Evolutionary conservation across 306 rosid species (phyloP).

Genomic region (Trifolium repens): DNA sequence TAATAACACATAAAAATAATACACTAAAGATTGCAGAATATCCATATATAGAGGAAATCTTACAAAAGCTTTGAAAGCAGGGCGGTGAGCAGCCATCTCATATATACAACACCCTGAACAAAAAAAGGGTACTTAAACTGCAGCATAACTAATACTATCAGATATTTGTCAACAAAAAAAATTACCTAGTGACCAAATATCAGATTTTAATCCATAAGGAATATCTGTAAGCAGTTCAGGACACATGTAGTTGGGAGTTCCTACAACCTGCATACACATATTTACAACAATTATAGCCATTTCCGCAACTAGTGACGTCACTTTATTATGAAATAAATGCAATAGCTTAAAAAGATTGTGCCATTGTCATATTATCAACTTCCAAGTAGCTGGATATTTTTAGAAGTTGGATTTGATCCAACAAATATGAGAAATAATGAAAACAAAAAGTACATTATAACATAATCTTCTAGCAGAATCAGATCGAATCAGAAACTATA

Average conservation of each 20-base stretch:
- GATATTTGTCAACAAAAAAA: conserved; percentile 15
- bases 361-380: conserved; percentile 34
- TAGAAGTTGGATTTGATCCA: conserved; percentile 19
- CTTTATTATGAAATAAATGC: conserved; percentile 14
- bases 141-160: conserved; percentile 30
- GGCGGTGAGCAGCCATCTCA: conserved; percentile 97
- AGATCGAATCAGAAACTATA: background rate
- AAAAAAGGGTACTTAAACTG: conserved; percentile 44
- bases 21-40: background rate
- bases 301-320: conserved; percentile 5
- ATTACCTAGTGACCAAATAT: conserved; percentile 94
- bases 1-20: conserved; percentile 5
- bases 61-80: conserved; percentile 97
- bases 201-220: conserved; percentile 98
- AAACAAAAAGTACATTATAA: background rate
- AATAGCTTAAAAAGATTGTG: background rate
- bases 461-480: conserved; percentile 2
- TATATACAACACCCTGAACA: conserved; percentile 91
- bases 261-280: conserved; percentile 71
- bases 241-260: conserved; percentile 99
- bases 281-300: conserved; percentile 13
- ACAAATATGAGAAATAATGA: conserved; percentile 14
- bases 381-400: conserved; percentile 12
- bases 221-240: conserved; percentile 96
- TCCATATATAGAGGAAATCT: conserved; percentile 46